These are phyloP conservation scores for Scalesia atractyloides DNA, from an alignment of 129 eudicot species.

Conservation along the genomic window DNA sequence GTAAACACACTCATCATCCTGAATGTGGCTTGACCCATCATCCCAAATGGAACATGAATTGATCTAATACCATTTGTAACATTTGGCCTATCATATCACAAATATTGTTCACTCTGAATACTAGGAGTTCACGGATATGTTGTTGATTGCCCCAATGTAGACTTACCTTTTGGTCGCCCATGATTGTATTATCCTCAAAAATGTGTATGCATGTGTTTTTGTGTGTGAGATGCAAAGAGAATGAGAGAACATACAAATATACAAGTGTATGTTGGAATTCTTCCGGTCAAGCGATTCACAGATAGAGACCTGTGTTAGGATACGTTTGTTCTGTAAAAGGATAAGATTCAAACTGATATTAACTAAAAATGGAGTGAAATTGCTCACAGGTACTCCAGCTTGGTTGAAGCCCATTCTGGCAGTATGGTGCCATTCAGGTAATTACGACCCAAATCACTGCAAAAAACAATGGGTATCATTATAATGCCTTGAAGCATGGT, in stretches of 20 bases:
- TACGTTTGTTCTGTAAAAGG: background rate
- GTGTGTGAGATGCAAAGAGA: conserved; percentile 5
- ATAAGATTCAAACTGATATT: background rate
- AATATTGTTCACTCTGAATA: too few relatives aligned
- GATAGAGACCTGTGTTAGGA: conserved; percentile 36
- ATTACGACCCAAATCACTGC: conserved; percentile 52
- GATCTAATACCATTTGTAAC: too few relatives aligned
- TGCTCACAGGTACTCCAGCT: conserved; percentile 56
- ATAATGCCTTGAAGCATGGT: background rate
- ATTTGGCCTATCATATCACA: too few relatives aligned
- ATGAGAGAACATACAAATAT: conserved; percentile 48
- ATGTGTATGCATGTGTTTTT: background rate
- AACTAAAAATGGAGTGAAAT: background rate
- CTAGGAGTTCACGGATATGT: too few relatives aligned
- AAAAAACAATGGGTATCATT: background rate
- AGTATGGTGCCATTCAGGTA: conserved; percentile 74
- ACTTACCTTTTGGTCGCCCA: too few relatives aligned
- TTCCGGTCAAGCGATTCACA: conserved; percentile 71
- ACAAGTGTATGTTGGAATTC: conserved; percentile 56
- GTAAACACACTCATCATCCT: too few relatives aligned
- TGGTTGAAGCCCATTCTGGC: conserved; percentile 61
- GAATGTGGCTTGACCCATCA: too few relatives aligned
- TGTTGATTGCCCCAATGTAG: too few relatives aligned
- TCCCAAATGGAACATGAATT: too few relatives aligned
- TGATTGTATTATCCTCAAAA: too few relatives aligned